Base-by-base conservation (phyloP, 179 eudicot species). In the Carnegiea gigantea region DNA sequence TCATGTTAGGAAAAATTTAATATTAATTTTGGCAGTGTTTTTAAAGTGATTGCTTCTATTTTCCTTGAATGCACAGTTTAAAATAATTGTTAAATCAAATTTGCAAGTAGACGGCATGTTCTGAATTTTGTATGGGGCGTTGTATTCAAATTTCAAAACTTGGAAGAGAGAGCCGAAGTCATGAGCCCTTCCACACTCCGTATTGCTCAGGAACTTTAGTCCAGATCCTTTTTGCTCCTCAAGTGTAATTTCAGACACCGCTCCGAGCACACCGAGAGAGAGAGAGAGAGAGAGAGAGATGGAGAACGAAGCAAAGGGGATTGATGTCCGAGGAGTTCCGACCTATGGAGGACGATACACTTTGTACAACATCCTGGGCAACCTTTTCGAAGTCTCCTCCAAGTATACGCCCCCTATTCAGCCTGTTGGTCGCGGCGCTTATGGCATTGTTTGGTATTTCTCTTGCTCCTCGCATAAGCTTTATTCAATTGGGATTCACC, bases 361-460 rank as follows among this genome's bases (percentile, higher is more conserved):
- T 11, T 82, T 88, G 74, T 93, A 93, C 78, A 95, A 90, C 79
- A 82, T 93, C 48, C 85, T 86, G 12, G 98, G 98, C 10, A 91
- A 91, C 84, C 81, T 90, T 46, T 95, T 95, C 75, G 93, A 93
- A 72, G 89, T 95, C 65, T 83, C 95, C 21, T 82, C 93, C 67
- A 95, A 91, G 48, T 95, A 95, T 79, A 82, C 80, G 24, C 98
- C 98, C 71, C 98, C 98, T 13, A 90, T 95, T 86, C 88, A 87
- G 60, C 98, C 98, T 21, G 89, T 95, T 73, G 98, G 98, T 54
- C 93, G 95, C 15, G 98, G 98, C 18, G 98, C 98, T 81, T 95
- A 93, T 53, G 98, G 98, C 70, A 90, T 95, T 80, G 98, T 95
- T 78, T 95, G 98, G 98, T 95, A 84, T 28, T 60, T 46, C 10